phyloP scores from a whole-genome alignment of 2,329 filamentous ascomycete species.

The Colletotrichum limetticola region DNA sequence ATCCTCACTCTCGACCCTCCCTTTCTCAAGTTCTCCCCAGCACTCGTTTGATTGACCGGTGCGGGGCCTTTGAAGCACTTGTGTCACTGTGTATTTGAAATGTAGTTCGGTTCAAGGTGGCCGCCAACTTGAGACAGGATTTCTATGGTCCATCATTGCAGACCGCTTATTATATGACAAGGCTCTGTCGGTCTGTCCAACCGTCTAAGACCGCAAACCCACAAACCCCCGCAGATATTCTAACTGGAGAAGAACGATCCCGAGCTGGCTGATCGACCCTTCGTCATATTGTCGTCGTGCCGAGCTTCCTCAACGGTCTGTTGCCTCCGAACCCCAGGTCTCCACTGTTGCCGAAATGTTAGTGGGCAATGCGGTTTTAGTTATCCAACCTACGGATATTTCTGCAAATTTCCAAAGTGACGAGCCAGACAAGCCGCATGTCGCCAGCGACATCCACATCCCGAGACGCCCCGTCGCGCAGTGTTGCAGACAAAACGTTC shows the following conservation, averaged over 20 bases:
- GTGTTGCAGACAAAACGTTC: not conserved
- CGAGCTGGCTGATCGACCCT: not conserved
- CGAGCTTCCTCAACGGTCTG: conserved; percentile 19
- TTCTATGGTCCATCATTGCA: not conserved
- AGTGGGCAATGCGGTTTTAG: not conserved
- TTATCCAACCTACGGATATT: not conserved
- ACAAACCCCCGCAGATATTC: not conserved
- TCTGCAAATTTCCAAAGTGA: not conserved
- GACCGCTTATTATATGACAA: not conserved
- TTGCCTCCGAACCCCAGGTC: conserved; percentile 5
- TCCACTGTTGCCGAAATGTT: not conserved
- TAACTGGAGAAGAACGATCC: not conserved
- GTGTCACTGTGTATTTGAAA: not conserved
- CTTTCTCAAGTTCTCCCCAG: not conserved
- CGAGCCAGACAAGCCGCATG: not conserved
- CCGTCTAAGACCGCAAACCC: not conserved
- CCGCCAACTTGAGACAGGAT: conserved; percentile 10
- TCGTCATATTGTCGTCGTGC: conserved; percentile 16
- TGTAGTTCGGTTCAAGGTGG: not conserved
- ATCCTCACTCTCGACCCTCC: not conserved
- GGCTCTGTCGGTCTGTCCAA: not conserved
- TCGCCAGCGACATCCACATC: not conserved
- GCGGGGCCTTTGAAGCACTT: conserved; percentile 2
- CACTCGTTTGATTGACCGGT: conserved; percentile 22
- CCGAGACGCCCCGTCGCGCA: not conserved